phyloP scores from a whole-genome alignment of 345 rosid genomes.

The Angophora floribunda region DNA sequence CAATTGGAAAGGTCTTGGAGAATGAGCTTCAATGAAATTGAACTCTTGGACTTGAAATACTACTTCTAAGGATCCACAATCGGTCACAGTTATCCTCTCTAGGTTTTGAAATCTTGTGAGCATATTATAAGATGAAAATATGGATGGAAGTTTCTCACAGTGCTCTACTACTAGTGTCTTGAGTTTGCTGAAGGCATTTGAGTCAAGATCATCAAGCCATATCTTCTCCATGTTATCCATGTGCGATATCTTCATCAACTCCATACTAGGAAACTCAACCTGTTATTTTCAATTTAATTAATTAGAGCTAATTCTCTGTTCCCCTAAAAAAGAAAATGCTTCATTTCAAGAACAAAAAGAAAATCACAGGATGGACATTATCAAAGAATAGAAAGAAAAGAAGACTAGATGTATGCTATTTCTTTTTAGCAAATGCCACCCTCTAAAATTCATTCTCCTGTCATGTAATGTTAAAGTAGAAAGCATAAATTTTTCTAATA shows the following conservation, averaged over 20 bases:
- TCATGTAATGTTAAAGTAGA: neutral
- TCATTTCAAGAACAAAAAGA: neutral
- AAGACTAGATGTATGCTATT: neutral
- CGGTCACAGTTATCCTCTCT: neutral
- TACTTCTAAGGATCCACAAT: neutral
- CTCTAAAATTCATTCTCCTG: fast-evolving
- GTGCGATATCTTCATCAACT: neutral
- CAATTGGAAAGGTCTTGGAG: neutral
- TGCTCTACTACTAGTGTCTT: neutral
- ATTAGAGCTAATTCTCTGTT: neutral
- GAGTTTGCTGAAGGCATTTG: neutral
- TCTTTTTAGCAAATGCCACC: neutral
- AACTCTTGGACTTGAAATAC: neutral
- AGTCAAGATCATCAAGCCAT: neutral
- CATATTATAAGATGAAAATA: neutral
- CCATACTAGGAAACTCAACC: neutral
- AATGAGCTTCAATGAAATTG: neutral
- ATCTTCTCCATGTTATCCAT: neutral
- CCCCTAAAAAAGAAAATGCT: neutral
- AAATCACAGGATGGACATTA: neutral
- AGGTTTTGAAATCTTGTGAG: neutral
- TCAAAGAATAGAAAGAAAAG: neutral
- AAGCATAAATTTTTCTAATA: neutral
- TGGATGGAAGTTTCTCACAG: neutral
- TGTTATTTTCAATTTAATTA: neutral